Base-by-base conservation (phyloP, 2,329 filamentous ascomycete genomes). In the Sphaerulina musiva region DNA sequence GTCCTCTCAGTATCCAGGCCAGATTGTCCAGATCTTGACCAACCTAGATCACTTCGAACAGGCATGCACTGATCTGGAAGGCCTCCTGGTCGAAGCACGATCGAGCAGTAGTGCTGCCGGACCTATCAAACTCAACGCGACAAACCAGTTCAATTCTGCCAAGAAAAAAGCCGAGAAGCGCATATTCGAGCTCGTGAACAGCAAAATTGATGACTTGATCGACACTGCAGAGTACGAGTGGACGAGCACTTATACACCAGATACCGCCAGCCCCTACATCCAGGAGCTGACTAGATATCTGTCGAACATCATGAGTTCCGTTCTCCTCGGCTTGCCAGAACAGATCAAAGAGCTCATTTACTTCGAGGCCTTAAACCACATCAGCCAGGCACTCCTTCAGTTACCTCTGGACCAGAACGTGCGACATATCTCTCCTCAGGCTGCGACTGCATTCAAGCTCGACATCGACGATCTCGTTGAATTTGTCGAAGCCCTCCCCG, bases 301-400 rank as follows among this genome's bases (percentile, higher is more conserved):
- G 17, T 88, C 86, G 31, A 95, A 95, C 69, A 97, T 96, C 68
- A 97, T 97, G 90, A 91, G 85, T 67, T 93, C 89, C 0, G 95
- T 95, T 0, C 79, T 98, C 4, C 80, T 98, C 2, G 92, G 91
- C 1, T 76, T 98, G n/a, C 93, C 95, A 0, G 84, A 89, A 31
- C 89, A 95, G 66, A 96, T 98, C 72, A 97, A 97, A 69, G 90
- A 95, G 69, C 83, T 96, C 53, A 95, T 98, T 64, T 97, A 98
- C 74, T 96, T 95, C 67, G 93, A 97, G 68, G 93, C 93, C 0
- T 80, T 98, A 36, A 90, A 85, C 52, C 93, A 98, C 70, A 90
- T 93, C 1, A 86, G 89, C 3, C 87, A 87, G 58, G 62, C 62
- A 29, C 64, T 70, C 29, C 61, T 67, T 39, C n/a, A 55, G 23